Conservation (phyloP, 306 rosid genomes). For the Cucumis melo region DNA sequence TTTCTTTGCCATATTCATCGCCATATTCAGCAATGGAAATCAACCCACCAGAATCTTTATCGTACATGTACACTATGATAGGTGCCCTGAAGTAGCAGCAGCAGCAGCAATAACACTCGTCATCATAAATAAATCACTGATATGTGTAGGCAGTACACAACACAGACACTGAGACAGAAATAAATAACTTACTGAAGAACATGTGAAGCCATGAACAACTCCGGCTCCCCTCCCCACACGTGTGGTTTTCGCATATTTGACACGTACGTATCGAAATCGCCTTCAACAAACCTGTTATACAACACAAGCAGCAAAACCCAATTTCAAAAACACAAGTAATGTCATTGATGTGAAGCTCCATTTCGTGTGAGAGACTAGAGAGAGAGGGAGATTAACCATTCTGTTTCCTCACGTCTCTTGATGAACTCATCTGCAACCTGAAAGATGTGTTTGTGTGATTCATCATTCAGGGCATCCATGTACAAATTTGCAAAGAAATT, state of each 20-base stretch:
- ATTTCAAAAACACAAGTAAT: background rate
- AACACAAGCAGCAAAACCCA: slow-evolving; percentile 12
- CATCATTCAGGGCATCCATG: background rate
- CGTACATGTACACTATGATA: slow-evolving; percentile 84
- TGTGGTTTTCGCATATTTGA: slow-evolving; percentile 69
- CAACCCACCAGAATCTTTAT: slow-evolving; percentile 65
- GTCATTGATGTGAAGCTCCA: background rate
- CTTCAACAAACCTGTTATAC: slow-evolving; percentile 79
- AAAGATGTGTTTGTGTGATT: slow-evolving; percentile 5
- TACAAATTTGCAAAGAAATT: background rate
- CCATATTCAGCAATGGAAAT: slow-evolving; percentile 93
- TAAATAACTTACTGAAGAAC: slow-evolving; percentile 55
- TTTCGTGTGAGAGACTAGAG: background rate
- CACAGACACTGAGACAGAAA: background rate
- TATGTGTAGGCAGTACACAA: background rate
- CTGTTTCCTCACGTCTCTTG: slow-evolving; percentile 79
- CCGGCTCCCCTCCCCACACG: slow-evolving; percentile 98
- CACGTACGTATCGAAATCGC: slow-evolving; percentile 67
- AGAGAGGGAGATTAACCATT: slow-evolving; percentile 44
- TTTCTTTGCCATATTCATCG: slow-evolving; percentile 65
- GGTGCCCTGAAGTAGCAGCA: slow-evolving; percentile 63
- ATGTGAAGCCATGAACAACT: slow-evolving; percentile 84
- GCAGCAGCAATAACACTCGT: background rate
- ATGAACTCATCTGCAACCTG: slow-evolving; percentile 94
- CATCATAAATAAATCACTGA: slow-evolving; percentile 7